A percentile compares a stretch with the other conserved stretches of the same genome.
These are phyloP conservation scores for Carpinus fangiana DNA, from an alignment of 306 rosid genomes.

Conservation along the genomic window DNA sequence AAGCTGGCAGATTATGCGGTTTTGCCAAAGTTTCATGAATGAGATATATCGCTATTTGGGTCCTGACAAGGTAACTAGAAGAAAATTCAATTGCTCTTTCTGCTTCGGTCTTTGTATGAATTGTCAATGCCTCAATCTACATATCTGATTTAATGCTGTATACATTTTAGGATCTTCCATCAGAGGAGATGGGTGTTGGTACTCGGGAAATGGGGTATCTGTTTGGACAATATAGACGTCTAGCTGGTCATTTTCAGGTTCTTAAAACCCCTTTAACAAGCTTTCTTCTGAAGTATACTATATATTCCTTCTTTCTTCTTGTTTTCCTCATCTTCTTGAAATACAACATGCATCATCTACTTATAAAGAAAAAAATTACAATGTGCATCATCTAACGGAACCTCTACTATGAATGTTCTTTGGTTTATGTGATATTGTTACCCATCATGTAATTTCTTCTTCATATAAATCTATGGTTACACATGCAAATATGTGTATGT, in stretches of 20 bases:
- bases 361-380: too few relatives aligned
- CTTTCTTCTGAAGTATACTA: conserved; percentile 13
- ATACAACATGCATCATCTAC: not conserved
- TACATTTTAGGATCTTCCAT: conserved; percentile 82
- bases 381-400: not conserved
- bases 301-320: not conserved
- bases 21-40: conserved; percentile 98
- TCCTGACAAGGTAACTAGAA: conserved; percentile 85
- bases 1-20: conserved; percentile 85
- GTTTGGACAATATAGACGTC: conserved; percentile 95
- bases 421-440: not conserved
- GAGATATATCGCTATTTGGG: conserved; percentile 94
- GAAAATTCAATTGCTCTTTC: conserved; percentile 15
- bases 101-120: conserved; percentile 4
- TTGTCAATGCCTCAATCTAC: conserved; percentile 13
- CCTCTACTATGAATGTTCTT: not conserved
- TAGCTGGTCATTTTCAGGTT: conserved; percentile 97
- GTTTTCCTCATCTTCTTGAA: not conserved
- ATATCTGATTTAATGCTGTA: conserved; percentile 38
- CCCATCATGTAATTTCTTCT: not conserved
- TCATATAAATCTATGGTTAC: not conserved
- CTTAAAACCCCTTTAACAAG: conserved; percentile 21
- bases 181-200: conserved; percentile 99
- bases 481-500: not conserved
- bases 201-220: conserved; percentile 99